Base-by-base conservation (phyloP, 495 filamentous ascomycete genomes). In the Penicillium dipodomyicola region DNA sequence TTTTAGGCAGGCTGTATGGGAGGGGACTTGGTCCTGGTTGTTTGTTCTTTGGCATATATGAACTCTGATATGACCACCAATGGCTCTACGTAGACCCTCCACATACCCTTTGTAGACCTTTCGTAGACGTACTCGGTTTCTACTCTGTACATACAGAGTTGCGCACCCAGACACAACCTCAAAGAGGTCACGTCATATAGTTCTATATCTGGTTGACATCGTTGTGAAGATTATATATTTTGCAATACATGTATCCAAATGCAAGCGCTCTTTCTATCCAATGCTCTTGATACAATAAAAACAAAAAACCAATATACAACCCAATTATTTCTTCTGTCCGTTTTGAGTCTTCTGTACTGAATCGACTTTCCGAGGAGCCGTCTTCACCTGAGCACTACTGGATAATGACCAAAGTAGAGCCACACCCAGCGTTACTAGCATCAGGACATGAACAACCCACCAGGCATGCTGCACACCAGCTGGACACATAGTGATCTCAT, bases 401-500 rank as follows among this genome's bases (percentile, higher is more conserved):
- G 29, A 14, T 8, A 61, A 17, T 22, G 60, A 14, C 53, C 54
- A 56, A 49, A 60, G 48, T 6, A 67, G 41, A 25, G 59, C 48
- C 49, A 67, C 46, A 17, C 70, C 30, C 29, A 70, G 17, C 1
- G 84, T 82, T 27, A 88, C 72, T 8, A 92, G 40, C 63, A 90
- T 83, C 44, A 90, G 54, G 11, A 88, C 72, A 71, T 97, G 91
- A 3, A 95, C 85, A 4, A 81, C 78, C 94, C 94, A 98, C 94
- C 94, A 98, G 30, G 92, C 77, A 72, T 96, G 91, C 78, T 96
- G 94, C 30, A 84, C 83, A 5, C 92, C 94, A 46, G 93, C 71
- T 12, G 80, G 73, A 67, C 94, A 97, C 32, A 82, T 87, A 8
- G 73, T 77, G 64, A 91, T 92, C 55, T 90, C 90, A 49, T 89